Evolutionary conservation across 1,284 basidiomycete genomes (phyloP), one percentile per base, ranked within the genome.

Genomic region (Pseudozyma sp.): DNA sequence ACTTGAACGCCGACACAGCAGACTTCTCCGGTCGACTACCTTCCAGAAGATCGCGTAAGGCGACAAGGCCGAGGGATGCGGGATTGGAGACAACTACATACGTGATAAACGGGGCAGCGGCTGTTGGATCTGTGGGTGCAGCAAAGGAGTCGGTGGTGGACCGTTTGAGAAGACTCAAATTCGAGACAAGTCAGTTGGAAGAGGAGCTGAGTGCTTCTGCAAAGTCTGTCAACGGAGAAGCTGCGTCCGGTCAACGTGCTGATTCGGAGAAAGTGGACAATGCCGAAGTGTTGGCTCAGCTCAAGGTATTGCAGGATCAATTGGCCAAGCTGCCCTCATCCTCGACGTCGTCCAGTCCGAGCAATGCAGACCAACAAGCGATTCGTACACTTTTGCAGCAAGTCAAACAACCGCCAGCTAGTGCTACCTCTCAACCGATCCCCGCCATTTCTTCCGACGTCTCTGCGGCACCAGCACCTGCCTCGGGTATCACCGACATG

Each of bases 71-170:
- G 1, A 60, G 53, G n/a, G 73, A 71, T 56, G 64, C 69, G n/a
- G 73, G 73, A 16, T 14, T 76, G 50, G 64, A 71, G 14, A 76
- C 73, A n/a, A 52, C 40, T 13, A 69, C 61, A 21, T 76, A 72
- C 50, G 57, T 36, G 39, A 51, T 76, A 19, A 55, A 58, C 2
- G 53, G 52, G 0, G 21, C 21, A 10, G 42, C 40, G 11, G 14
- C 19, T 31, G 34, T 1, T 1, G 59, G 40, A 31, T 31, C 25
- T 31, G 25, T 31, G 25, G 25, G 25, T 31, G 25, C 25, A 5
- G 36, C n/a, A 3, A 47, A 48, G 10, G 72, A 75, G 52, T 64
- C 59, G 38, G 54, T 48, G 12, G 59, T 65, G 43, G 73, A 72
- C 34, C 44, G 65, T 10, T 44, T 76, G 73, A 55, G 73, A 1